Evolutionary conservation across 192 early-diverging fungal species (phyloP).

Genomic region (Lunasporangiospora selenospora): DNA sequence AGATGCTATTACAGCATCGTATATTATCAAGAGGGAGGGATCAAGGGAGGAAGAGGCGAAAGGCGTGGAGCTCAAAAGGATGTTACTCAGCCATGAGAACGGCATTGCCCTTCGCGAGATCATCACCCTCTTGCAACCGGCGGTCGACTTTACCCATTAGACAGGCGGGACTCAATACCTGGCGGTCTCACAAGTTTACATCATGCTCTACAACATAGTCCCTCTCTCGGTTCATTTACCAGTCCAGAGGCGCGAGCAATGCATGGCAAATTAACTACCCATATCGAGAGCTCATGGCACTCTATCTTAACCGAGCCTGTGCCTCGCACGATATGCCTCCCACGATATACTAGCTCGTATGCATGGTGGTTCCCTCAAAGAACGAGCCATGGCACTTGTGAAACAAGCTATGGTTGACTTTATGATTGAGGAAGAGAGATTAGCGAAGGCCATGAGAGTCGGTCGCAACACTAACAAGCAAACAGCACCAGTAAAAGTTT

Average conservation of each 20-base stretch:
- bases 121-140: conserved; percentile 9
- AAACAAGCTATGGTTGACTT: too few species aligned
- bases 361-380: too few species aligned
- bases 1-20: conserved; percentile 1
- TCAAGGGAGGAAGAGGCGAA: conserved; percentile 5
- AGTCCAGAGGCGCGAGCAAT: background rate
- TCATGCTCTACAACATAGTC: conserved; percentile 1
- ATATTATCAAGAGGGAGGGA: background rate
- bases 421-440: too few species aligned
- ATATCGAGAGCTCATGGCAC: too few species aligned
- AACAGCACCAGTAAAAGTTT: too few species aligned
- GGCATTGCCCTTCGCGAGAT: conserved; percentile 8
- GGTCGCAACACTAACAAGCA: too few species aligned
- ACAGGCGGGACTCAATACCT: background rate
- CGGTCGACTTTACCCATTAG: conserved; percentile 15
- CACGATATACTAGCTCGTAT: too few species aligned
- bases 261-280: too few species aligned
- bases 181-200: conserved; percentile 15
- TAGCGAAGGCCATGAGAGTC: too few species aligned
- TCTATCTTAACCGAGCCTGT: too few species aligned
- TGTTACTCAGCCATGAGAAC: conserved; percentile 1
- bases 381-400: too few species aligned
- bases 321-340: too few species aligned
- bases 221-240: background rate
- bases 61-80: background rate